Evolutionary conservation across 768 basidiomycete species (phyloP), one percentile per base, ranked within the genome.

Genomic region (Clitopilus passeckerianus): DNA sequence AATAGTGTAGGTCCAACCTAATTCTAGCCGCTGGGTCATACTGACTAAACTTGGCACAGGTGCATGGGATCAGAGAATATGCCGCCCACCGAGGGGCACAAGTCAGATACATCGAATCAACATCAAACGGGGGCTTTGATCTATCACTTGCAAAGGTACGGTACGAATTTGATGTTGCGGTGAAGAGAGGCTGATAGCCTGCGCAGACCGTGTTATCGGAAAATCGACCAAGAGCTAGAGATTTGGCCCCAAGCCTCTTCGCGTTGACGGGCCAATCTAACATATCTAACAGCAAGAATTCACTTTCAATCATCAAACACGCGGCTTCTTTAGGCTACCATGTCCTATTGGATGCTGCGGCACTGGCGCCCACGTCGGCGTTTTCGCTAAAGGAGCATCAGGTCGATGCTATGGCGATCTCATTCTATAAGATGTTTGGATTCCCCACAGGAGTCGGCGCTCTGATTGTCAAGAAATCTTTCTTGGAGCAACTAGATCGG

Each of bases 391-490:
- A 80, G 1, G 81, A 86, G 56, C 79, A 78, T 30, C 83, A 86
- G 4, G 86, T 91, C 10, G 92, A 94, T 70, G 91, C 91, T 1
- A 85, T 92, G 81, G 90, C 86, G 0, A 67, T 94, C 57, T 90
- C 88, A 46, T 92, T 93, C 66, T 94, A 94, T 74, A 94, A 94
- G 65, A 92, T 93, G 88, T 91, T 92, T 63, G 91, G 91, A 34
- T 93, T 86, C 64, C 91, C 91, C 10, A 93, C 91, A 0, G 91
- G 91, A 7, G 83, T 93, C 44, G 91, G 92, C 34, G 90, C 90
- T 12, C 77, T 94, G 5, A 70, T 94, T 27, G 86, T 89, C 46
- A 89, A 86, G 68, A 85, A 86, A 66, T 80, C 81, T 8, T 90
- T 91, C 64, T 71, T 91, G 55, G 70, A 70, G 5, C 74, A 74